A percentile compares a stretch with the other conserved stretches of the same genome.
Evolutionary conservation across 176 grass and related monocot species (phyloP).

Genomic region (Dactylis glomerata): DNA sequence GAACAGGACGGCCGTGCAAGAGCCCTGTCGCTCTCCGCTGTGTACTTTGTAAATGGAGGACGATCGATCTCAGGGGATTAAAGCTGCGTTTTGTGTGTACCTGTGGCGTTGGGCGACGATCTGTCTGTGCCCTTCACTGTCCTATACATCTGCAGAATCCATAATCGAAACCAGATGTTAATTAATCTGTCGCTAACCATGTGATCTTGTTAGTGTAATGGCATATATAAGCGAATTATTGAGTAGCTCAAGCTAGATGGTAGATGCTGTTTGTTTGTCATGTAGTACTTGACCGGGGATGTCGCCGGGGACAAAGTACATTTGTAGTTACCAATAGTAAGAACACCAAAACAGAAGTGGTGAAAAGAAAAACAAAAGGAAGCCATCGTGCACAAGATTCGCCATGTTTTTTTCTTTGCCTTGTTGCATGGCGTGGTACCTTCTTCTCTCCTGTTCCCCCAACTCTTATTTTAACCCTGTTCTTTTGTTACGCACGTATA

Average conservation of each 20-base stretch:
- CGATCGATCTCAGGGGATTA: not conserved
- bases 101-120: slow-evolving; percentile 32
- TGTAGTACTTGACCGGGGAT: slow-evolving; percentile 41
- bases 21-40: not conserved
- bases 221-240: not conserved
- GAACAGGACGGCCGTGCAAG: not conserved
- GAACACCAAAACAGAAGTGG: slow-evolving; percentile 22
- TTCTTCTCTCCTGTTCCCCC: slow-evolving; percentile 9
- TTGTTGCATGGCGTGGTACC: slow-evolving; percentile 27
- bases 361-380: slow-evolving; percentile 30
- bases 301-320: slow-evolving; percentile 34
- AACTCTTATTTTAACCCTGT: not conserved
- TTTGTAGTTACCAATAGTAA: slow-evolving; percentile 44
- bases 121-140: slow-evolving; percentile 93
- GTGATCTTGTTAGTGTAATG: not conserved
- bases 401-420: slow-evolving; percentile 25
- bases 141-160: slow-evolving; percentile 86
- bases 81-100: not conserved
- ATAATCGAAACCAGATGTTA: not conserved
- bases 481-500: not conserved
- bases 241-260: slow-evolving; percentile 21
- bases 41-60: not conserved
- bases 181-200: not conserved
- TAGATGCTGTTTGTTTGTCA: slow-evolving; percentile 57
- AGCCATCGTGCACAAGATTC: slow-evolving; percentile 33